phyloP scores from a whole-genome alignment of 108 stramenopile species.

The Cyclostephanos tholiformis region DNA sequence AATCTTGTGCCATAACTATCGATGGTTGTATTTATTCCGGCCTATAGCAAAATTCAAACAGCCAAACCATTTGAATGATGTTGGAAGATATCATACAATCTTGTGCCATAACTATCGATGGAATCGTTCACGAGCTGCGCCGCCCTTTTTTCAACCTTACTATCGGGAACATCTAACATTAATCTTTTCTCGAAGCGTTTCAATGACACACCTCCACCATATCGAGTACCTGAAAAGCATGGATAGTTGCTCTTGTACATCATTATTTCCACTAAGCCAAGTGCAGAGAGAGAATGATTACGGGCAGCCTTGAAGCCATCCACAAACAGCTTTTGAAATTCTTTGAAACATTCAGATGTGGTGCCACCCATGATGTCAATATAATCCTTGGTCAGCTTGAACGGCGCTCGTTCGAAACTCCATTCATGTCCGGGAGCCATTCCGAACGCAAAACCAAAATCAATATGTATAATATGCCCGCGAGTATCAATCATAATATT shows the following conservation, averaged over 20 bases:
- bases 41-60: conserved; percentile 3
- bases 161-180: conserved; percentile 79
- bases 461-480: conserved; percentile 97
- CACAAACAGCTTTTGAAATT: conserved; percentile 83
- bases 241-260: conserved; percentile 95
- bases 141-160: conserved; percentile 67
- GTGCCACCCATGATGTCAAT: conserved; percentile 94
- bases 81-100: conserved; percentile 66
- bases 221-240: conserved; percentile 85
- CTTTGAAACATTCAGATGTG: conserved; percentile 68
- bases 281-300: conserved; percentile 77
- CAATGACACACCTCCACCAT: conserved; percentile 78
- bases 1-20: conserved; percentile 70
- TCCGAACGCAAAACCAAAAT: conserved; percentile 99
- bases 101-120: conserved; percentile 67
- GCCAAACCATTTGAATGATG: conserved; percentile 55
- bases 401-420: conserved; percentile 95
- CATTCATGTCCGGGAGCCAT: conserved; percentile 97
- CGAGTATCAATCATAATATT: conserved; percentile 98
- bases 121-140: conserved; percentile 65
- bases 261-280: conserved; percentile 97
- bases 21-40: conserved; percentile 19
- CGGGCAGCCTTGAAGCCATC: conserved; percentile 83
- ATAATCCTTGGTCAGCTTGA: conserved; percentile 96
- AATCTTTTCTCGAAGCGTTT: conserved; percentile 78